Base-by-base conservation (phyloP, 2,329 filamentous ascomycete species). In the Microsporum canis region DNA sequence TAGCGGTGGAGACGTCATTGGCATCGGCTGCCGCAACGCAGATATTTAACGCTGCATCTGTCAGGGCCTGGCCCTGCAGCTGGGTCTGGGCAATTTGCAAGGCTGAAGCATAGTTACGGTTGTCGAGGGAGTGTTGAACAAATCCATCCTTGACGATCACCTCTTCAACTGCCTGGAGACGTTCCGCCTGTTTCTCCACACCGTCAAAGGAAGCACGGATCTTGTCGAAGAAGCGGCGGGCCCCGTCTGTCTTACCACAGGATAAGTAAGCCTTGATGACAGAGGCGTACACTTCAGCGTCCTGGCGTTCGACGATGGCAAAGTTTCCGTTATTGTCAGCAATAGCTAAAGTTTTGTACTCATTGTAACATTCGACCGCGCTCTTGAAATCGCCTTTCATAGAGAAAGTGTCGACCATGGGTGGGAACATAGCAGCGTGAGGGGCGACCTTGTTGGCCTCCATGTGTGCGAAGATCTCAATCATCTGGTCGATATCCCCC, bases 401-500 rank as follows among this genome's bases (percentile, higher is more conserved):
- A 63, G 89, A 89, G 71, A 96, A 97, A 0, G 91, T 91, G n/a
- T 88, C 86, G 72, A 99, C 96, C 89, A 99, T 96, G 17, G 87
- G 83, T 1, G 91, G 88, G 75, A 96, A 97, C 59, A 92, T 89
- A 53, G 87, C 84, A 4, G 90, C 87, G 62, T 87, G 85, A 0
- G 92, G 89, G 14, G 84, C 82, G 27, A 89, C 83, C 61, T 85
- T 85, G 67, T 83, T 85, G 39, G 82, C 77, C 73, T 96, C 90
- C 91, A 97, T 95, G 73, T 97, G 90, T 65, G 89, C 87, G 69
- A 92, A 96, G 23, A 97, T 82, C 62, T 86, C 85, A 38, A 95
- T 84, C 91, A 99, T 97, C 63, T 95, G 89, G 51, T 88, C 84
- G 7, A 95, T 82, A 45, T 86, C 86, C 34, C 89, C 89, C 61